Conservation (phyloP, 306 rosid species). For the Cucumis melo region DNA sequence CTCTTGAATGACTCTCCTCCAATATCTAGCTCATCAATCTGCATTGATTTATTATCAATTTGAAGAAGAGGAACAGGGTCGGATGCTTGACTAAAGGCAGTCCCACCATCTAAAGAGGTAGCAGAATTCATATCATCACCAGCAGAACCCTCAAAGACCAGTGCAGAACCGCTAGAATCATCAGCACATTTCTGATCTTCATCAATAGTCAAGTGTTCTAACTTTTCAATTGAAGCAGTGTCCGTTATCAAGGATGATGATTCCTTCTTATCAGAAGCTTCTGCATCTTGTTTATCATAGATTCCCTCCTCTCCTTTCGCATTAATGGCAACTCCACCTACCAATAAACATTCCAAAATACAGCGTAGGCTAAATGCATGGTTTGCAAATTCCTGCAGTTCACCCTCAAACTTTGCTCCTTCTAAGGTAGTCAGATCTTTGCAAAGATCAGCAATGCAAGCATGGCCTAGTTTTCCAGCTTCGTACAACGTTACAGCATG, state of each 20-base stretch:
- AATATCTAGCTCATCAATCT: conserved; percentile 33
- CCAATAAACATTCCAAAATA: conserved; percentile 72
- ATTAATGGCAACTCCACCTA: conserved; percentile 56
- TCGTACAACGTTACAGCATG: conserved; percentile 97
- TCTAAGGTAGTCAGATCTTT: conserved; percentile 80
- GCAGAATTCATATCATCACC: conserved; percentile 27
- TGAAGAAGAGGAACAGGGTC: conserved; percentile 20
- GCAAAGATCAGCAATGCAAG: conserved; percentile 85
- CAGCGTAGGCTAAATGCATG: conserved; percentile 94
- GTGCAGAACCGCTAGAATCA: conserved; percentile 19
- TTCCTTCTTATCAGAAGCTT: conserved; percentile 32
- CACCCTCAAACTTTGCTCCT: conserved; percentile 87
- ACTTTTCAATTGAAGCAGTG: conserved; percentile 23
- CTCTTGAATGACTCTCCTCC: conserved; percentile 40
- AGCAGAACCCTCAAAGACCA: conserved; percentile 24
- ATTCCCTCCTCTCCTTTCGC: conserved; percentile 27
- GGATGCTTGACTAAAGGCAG: conserved; percentile 20
- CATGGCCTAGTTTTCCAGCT: conserved; percentile 91
- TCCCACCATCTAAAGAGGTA: conserved; percentile 22
- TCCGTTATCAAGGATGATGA: conserved; percentile 30
- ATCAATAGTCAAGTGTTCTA: conserved; percentile 14
- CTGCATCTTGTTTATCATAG: conserved; percentile 18
- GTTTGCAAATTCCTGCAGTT: conserved; percentile 87
- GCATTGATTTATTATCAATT: conserved; percentile 27
- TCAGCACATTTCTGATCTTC: conserved; percentile 20